Conservation (phyloP, 257 asterid genomes). For the Anisodus acutangulus region DNA sequence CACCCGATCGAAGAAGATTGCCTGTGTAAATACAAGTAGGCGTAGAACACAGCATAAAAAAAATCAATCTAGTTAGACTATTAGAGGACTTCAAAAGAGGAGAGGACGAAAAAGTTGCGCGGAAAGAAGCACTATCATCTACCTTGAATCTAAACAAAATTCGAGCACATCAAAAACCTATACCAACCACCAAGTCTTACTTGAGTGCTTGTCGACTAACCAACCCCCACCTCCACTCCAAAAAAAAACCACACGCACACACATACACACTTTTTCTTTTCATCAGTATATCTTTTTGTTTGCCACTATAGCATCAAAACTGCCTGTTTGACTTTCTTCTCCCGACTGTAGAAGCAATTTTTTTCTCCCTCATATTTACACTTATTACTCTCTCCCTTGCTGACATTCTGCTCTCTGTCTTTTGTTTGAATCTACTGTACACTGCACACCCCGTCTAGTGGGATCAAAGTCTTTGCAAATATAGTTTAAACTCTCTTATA, state of each 20-base stretch:
- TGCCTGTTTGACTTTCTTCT: background rate
- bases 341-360: background rate
- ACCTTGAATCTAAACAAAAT: background rate
- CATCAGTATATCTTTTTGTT: too few species aligned
- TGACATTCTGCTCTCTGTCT: background rate
- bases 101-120: background rate
- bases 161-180: background rate
- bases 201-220: background rate
- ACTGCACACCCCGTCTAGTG: background rate
- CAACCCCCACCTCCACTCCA: background rate
- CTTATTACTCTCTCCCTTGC: conserved; percentile 1
- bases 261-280: too few species aligned
- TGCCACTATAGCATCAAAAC: too few species aligned
- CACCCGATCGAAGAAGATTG: conserved; percentile 94
- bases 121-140: background rate
- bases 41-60: background rate
- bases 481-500: background rate
- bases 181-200: background rate
- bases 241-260: too few species aligned
- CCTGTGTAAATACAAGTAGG: conserved; percentile 47
- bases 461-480: background rate
- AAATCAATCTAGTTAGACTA: background rate
- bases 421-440: background rate
- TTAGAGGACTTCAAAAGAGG: background rate
- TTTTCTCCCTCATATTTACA: background rate